Evolutionary conservation across 2,329 filamentous ascomycete genomes (phyloP), one percentile per base, ranked within the genome.

Genomic region (Fonsecaea multimorphosa): DNA sequence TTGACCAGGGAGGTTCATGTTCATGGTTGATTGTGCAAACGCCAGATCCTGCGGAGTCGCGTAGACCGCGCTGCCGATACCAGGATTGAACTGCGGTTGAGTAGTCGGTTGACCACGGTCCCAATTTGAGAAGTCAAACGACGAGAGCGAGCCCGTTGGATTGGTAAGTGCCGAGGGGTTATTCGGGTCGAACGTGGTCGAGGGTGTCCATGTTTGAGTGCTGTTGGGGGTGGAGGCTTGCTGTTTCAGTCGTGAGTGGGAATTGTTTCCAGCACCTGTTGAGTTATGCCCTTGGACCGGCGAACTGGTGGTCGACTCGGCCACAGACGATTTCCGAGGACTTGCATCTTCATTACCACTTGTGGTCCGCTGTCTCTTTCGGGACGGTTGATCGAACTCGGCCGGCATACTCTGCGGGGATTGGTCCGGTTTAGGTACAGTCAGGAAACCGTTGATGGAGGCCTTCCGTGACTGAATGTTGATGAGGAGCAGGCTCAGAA

Each of bases 401-500:
- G 54, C 61, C 36, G 51, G 46, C 27, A 51, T 40, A 40, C n/a
- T 63, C 29, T 67, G 65, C 27, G 67, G 63, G 24, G 61, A 65
- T 56, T 62, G 61, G 27, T 71, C 65, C 19, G 67, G 59, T 55
- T 70, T 69, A 29, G 63, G 63, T 36, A 70, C 66, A 9, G 65
- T 57, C 7, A 72, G 58, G 38, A 68, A 70, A 12, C 69, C 71
- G 44, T 69, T 71, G 49, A 67, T 46, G 22, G 61, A 62, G n/a
- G 61, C 67, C 59, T 70, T 71, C 58, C 68, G 58, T 34, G 72
- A 68, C 38, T 72, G 72, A 24, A 79, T 76, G 58, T 77, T 78
- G 1, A 68, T 64, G 1, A 76, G 72, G 19, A 80, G 63, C 1
- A 78, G 63, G 3, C 73, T 72, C 19, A 80, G 67, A 1, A 77